These are phyloP conservation scores for Pyronema domesticum DNA, from an alignment of 495 filamentous ascomycete genomes.

Conservation along the genomic window DNA sequence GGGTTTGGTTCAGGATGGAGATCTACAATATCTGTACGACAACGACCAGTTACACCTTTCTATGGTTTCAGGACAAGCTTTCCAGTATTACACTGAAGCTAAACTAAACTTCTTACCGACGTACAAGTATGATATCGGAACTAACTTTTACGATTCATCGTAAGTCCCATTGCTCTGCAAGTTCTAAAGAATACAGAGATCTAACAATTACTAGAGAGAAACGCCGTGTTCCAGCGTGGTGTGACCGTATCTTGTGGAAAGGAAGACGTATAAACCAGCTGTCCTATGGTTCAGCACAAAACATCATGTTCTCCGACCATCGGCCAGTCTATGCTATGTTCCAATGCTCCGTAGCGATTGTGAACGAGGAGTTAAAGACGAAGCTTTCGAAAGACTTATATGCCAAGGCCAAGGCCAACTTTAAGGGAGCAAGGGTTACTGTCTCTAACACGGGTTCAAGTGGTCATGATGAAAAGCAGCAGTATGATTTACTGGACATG, in stretches of 20 bases:
- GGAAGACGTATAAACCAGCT: conserved; percentile 67
- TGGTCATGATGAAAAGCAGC: conserved; percentile 37
- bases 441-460: not conserved
- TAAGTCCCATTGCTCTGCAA: conserved; percentile 29
- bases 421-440: conserved; percentile 16
- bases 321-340: conserved; percentile 83
- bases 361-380: conserved; percentile 57
- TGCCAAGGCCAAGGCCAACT: conserved; percentile 41
- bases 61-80: conserved; percentile 81
- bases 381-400: conserved; percentile 55
- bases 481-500: conserved; percentile 57
- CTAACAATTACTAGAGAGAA: conserved; percentile 47
- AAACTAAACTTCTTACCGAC: conserved; percentile 74
- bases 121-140: conserved; percentile 85
- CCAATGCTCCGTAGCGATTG: conserved; percentile 56
- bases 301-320: conserved; percentile 75
- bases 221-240: conserved; percentile 88
- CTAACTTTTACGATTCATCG: conserved; percentile 82
- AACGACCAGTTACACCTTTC: conserved; percentile 91
- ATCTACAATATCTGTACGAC: conserved; percentile 66
- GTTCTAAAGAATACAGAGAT: not conserved
- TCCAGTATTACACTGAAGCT: conserved; percentile 79
- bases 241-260: conserved; percentile 77
- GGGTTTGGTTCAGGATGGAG: conserved; percentile 46
- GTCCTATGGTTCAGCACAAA: conserved; percentile 54